Conservation (phyloP, 306 rosid species). For the Canavalia gladiata region DNA sequence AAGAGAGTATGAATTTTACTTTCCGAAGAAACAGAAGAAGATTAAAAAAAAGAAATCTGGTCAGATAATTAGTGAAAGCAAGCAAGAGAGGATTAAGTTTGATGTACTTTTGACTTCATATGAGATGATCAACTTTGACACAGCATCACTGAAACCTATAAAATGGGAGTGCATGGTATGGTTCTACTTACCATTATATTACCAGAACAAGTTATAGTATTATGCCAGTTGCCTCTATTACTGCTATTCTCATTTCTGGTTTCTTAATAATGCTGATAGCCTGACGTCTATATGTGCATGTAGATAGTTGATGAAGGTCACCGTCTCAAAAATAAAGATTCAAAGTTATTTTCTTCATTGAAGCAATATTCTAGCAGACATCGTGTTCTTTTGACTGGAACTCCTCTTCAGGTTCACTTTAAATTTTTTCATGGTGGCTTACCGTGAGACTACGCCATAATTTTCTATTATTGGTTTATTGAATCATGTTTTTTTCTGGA, state of each 20-base stretch:
- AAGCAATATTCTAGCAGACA: constrained; percentile 84
- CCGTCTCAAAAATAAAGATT: constrained; percentile 97
- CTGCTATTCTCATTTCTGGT: constrained; percentile 36
- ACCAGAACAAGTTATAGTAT: constrained; percentile 16
- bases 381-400: constrained; percentile 96
- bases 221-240: constrained; percentile 26
- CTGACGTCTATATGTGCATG: constrained; percentile 39
- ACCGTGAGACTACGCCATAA: constrained; percentile 29
- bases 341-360: constrained; percentile 92
- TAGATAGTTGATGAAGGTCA: constrained; percentile 99
- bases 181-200: constrained; percentile 31
- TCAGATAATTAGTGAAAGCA: constrained; percentile 73
- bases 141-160: constrained; percentile 79
- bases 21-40: constrained; percentile 87
- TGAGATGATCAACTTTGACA: constrained; percentile 96
- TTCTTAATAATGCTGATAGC: constrained; percentile 46
- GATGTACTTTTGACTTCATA: constrained; percentile 97
- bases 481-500: constrained; percentile 24
- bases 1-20: constrained; percentile 92
- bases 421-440: constrained; percentile 37
- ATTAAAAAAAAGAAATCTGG: constrained; percentile 91
- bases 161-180: constrained; percentile 96
- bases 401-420: constrained; percentile 95
- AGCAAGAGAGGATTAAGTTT: constrained; percentile 96
- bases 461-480: constrained; percentile 15